phyloP scores from a whole-genome alignment of 2,329 filamentous ascomycete genomes.

The Dothistroma pini region DNA sequence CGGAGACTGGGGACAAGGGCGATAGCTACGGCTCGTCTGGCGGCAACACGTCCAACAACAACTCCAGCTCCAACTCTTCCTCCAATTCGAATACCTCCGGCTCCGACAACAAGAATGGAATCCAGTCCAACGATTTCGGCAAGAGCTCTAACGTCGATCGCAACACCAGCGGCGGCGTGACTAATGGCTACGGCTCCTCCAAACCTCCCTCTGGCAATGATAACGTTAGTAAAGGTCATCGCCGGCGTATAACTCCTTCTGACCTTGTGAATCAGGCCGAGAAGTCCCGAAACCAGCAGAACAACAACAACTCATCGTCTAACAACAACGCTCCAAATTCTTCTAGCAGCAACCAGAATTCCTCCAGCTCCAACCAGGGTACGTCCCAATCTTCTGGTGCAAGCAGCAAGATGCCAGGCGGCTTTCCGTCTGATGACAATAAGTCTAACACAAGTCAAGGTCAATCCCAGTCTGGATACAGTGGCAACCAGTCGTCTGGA shows the following conservation, averaged over 20 bases:
- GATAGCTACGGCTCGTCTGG: constrained; percentile 1
- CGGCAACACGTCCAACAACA: neutral
- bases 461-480: neutral
- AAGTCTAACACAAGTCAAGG: neutral
- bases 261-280: constrained; percentile 12
- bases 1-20: neutral
- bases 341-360: neutral
- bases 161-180: constrained; percentile 6
- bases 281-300: constrained; percentile 6
- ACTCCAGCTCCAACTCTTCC: constrained; percentile 1
- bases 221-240: neutral
- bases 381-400: neutral
- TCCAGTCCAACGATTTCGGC: constrained; percentile 1
- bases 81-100: neutral
- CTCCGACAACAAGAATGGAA: constrained; percentile 5
- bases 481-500: neutral
- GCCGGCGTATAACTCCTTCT: constrained; percentile 4
- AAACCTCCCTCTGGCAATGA: constrained; percentile 1
- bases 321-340: neutral
- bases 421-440: neutral
- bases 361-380: neutral
- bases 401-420: neutral
- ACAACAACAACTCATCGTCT: neutral
- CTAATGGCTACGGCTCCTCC: neutral
- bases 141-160: constrained; percentile 3